phyloP scores from a whole-genome alignment of 257 asterid genomes.

The Anisodus tanguticus region DNA sequence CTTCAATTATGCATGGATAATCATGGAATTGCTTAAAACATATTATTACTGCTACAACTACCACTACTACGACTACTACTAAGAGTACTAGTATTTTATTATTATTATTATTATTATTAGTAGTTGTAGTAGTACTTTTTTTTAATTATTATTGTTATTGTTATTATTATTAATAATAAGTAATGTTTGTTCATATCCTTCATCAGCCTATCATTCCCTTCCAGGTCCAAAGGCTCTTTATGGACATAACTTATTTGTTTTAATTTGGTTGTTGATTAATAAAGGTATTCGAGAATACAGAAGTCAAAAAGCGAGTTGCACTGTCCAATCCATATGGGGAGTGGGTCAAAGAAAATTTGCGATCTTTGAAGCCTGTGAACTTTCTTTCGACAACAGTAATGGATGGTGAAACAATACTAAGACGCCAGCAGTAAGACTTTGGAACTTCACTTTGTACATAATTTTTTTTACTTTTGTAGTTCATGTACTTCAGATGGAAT shows the following conservation, averaged over 20 bases:
- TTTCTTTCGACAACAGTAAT: constrained; percentile 66
- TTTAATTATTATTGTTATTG: background rate
- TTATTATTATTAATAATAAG: background rate
- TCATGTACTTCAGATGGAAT: background rate
- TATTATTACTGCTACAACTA: background rate
- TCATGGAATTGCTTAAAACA: background rate
- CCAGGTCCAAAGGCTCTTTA: background rate
- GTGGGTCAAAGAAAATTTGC: constrained; percentile 88
- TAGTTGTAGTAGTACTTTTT: background rate
- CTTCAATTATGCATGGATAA: background rate
- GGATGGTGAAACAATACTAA: constrained; percentile 85
- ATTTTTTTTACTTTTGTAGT: constrained; percentile 15
- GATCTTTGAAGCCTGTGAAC: constrained; percentile 68
- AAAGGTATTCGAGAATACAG: constrained; percentile 93
- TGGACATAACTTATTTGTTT: constrained; percentile 23
- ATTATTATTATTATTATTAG: background rate
- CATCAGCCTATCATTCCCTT: constrained; percentile 24
- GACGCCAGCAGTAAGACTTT: constrained; percentile 87
- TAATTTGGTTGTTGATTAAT: constrained; percentile 23
- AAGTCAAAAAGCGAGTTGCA: constrained; percentile 92
- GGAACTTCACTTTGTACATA: constrained; percentile 14
- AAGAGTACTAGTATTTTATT: background rate
- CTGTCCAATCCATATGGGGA: constrained; percentile 79
- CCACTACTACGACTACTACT: background rate
- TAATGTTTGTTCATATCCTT: constrained; percentile 24